Evolutionary conservation across 1,284 basidiomycete genomes (phyloP), one percentile per base, ranked within the genome.

Genomic region (Filobasidium uniguttulatum): DNA sequence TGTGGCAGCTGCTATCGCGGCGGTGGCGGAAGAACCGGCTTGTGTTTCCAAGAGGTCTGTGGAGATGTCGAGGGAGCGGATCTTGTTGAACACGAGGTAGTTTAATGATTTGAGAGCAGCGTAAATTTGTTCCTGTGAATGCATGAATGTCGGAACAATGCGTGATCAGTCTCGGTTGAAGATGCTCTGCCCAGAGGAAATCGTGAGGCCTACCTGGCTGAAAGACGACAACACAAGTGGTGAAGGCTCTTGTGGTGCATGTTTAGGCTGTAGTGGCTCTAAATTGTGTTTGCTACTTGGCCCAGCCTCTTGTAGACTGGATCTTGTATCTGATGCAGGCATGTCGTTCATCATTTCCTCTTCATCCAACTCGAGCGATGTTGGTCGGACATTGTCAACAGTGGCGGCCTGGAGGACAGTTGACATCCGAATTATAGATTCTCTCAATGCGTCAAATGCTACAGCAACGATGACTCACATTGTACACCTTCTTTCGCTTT

Each of bases 271-370:
- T 19, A 14, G 15, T 4, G 40, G 40, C 22, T 43, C 40, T 8
- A 9, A 43, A 14, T 33, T 33, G 31, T 33, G 9, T 33, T 17
- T n/a, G 4, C n/a, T 20, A 19, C 14, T 17, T 12, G 4, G n/a
- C 19, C 12, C 5, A 38, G n/a, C n/a, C 15, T 34, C 15, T 34
- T 10, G 15, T 34, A 14, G 3, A 10, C 9, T 33, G 31, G 9
- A 38, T 3, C 3, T 38, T 38, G 12, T 19, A 5, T 15, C 22
- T 15, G 15, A 12, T 3, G 37, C 14, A 22, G 37, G 25, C 4
- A 15, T 36, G 26, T 44, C 53, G 17, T 51, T 54, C 38, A 52
- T 46, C 28, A 43, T 48, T 29, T 60, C 55, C 28, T 55, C 60
- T 30, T 57, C 54, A 10, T 59, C 30, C 36, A 31, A 33, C 9